A percentile compares a stretch with the other conserved stretches of the same genome.
These are phyloP conservation scores for Tillandsia fasciculata DNA, from an alignment of 176 grass and related monocot species.

Conservation along the genomic window DNA sequence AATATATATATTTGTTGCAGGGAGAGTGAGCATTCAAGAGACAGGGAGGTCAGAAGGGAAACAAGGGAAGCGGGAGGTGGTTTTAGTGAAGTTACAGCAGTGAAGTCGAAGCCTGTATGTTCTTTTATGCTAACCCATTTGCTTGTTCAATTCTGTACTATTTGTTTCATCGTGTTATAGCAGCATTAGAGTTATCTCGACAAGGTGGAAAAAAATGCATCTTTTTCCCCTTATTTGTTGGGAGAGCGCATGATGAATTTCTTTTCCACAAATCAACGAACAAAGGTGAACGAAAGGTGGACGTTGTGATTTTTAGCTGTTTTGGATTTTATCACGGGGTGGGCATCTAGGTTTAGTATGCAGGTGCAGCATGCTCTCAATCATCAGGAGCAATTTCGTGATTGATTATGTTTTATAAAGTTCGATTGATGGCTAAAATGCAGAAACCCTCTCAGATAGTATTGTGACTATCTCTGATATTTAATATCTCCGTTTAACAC, in stretches of 20 bases:
- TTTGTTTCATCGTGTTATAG: conserved; percentile 25
- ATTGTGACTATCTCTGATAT: too few relatives aligned
- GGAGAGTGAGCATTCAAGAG: conserved; percentile 37
- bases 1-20: conserved; percentile 11
- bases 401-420: too few relatives aligned
- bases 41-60: conserved; percentile 41
- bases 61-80: conserved; percentile 31
- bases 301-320: too few relatives aligned
- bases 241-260: background rate
- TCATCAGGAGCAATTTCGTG: too few relatives aligned
- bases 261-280: background rate
- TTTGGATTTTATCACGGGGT: too few relatives aligned
- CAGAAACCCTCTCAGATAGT: too few relatives aligned
- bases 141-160: conserved; percentile 51
- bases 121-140: conserved; percentile 44
- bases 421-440: too few relatives aligned
- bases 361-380: too few relatives aligned
- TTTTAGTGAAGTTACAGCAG: conserved; percentile 36
- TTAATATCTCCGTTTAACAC: too few relatives aligned
- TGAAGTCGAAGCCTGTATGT: conserved; percentile 62
- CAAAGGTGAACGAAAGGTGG: too few relatives aligned
- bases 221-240: background rate
- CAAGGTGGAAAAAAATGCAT: conserved; percentile 4
- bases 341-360: too few relatives aligned
- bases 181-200: conserved; percentile 4